Conservation (phyloP, 768 basidiomycete genomes). For the Phaeotremella skinneri region DNA sequence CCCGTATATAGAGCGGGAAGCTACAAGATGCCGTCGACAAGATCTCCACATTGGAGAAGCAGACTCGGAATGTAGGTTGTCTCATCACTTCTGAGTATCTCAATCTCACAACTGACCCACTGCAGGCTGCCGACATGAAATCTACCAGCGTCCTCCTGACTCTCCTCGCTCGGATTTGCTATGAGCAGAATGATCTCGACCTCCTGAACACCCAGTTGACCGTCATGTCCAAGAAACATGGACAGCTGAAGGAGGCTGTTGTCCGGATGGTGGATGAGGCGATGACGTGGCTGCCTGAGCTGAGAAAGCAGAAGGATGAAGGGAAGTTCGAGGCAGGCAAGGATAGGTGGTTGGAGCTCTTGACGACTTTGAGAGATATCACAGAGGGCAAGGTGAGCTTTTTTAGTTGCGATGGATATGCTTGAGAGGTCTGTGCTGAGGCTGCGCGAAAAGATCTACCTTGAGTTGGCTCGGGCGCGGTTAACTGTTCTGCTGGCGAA, state of each 20-base stretch:
- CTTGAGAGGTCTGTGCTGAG: neutral
- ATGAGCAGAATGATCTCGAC: constrained; percentile 67
- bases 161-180: constrained; percentile 67
- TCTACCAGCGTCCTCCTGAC: constrained; percentile 88
- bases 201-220: constrained; percentile 62
- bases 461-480: constrained; percentile 93
- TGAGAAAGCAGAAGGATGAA: constrained; percentile 65
- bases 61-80: constrained; percentile 79
- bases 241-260: constrained; percentile 85
- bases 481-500: constrained; percentile 82
- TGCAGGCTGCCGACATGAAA: constrained; percentile 80
- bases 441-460: constrained; percentile 79
- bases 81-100: neutral
- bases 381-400: constrained; percentile 86
- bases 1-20: constrained; percentile 63
- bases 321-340: constrained; percentile 58
- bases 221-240: constrained; percentile 87
- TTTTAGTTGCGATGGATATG: neutral
- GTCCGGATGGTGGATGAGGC: constrained; percentile 87
- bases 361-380: constrained; percentile 83
- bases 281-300: constrained; percentile 75
- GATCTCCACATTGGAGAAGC: constrained; percentile 85
- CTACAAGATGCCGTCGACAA: constrained; percentile 85
- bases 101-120: constrained; percentile 1
- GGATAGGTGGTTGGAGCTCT: constrained; percentile 62